phyloP scores from a whole-genome alignment of 2,329 filamentous ascomycete species.

The Aspergillus brasiliensis region DNA sequence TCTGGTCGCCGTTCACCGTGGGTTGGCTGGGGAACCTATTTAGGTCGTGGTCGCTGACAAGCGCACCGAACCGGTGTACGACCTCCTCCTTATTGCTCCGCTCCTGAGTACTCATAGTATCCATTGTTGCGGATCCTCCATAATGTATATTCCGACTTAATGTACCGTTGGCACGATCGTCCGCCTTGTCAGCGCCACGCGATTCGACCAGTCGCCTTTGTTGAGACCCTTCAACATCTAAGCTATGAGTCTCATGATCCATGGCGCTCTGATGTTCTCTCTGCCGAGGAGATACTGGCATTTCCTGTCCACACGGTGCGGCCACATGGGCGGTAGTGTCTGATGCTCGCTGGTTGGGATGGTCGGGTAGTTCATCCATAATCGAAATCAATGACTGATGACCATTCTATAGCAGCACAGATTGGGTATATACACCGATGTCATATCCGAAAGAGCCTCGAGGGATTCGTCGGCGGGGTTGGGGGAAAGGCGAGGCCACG shows the following conservation, averaged over 20 bases:
- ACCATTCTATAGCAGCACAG: conserved; percentile 6
- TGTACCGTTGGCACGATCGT: neutral
- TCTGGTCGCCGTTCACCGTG: conserved; percentile 13
- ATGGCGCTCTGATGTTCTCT: neutral
- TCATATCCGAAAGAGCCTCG: neutral
- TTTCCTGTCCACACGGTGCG: neutral
- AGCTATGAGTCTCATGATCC: neutral
- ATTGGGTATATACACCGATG: neutral
- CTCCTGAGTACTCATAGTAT: neutral
- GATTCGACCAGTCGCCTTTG: neutral
- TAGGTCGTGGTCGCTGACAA: neutral
- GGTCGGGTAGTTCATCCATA: conserved; percentile 3
- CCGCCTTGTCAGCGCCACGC: neutral
- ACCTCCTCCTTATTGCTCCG: neutral
- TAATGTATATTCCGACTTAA: neutral
- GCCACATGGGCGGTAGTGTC: neutral
- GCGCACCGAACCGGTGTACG: neutral
- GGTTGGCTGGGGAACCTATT: conserved; percentile 3
- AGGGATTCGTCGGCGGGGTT: neutral
- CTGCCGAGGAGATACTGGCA: neutral
- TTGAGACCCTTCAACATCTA: too few species aligned
- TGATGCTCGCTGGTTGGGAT: neutral
- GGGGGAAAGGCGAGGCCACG: neutral
- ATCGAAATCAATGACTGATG: neutral
- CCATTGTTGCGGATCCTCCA: neutral